A percentile compares a stretch with the other conserved stretches of the same genome.
phyloP scores from a whole-genome alignment of 805 yeast genomes.

The Ogataea neopini region DNA sequence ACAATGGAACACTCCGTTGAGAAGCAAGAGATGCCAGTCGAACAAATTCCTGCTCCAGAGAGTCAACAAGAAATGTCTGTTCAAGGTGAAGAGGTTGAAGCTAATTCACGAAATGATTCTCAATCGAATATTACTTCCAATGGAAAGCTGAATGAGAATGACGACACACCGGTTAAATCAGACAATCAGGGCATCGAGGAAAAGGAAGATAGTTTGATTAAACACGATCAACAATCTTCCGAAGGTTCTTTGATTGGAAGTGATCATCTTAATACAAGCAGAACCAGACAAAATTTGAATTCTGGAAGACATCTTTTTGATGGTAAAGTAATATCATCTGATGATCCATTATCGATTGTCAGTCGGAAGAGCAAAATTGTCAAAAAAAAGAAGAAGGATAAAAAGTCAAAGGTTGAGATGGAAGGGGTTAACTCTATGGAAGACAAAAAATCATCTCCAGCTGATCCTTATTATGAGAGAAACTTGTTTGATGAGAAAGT shows the following conservation, averaged over 20 bases:
- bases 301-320: conserved; percentile 6
- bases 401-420: neutral
- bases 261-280: conserved; percentile 26
- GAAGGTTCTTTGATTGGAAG: conserved; percentile 8
- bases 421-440: neutral
- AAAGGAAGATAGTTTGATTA: neutral
- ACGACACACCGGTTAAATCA: too few relatives aligned
- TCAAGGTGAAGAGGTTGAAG: too few relatives aligned
- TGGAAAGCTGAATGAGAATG: too few relatives aligned
- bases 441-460: neutral
- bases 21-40: too few relatives aligned
- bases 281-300: neutral
- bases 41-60: too few relatives aligned
- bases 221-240: neutral
- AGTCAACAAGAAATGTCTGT: too few relatives aligned
- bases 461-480: neutral
- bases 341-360: conserved; percentile 22
- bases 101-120: too few relatives aligned
- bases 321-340: conserved; percentile 21
- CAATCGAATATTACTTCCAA: too few relatives aligned
- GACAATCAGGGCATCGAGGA: too few relatives aligned
- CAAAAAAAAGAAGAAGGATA: conserved; percentile 5
- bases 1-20: too few relatives aligned
- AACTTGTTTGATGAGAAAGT: neutral
- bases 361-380: conserved; percentile 4